A percentile compares a stretch with the other conserved stretches of the same genome.
Conservation (phyloP, 345 rosid genomes). For the Nasturtium officinale region DNA sequence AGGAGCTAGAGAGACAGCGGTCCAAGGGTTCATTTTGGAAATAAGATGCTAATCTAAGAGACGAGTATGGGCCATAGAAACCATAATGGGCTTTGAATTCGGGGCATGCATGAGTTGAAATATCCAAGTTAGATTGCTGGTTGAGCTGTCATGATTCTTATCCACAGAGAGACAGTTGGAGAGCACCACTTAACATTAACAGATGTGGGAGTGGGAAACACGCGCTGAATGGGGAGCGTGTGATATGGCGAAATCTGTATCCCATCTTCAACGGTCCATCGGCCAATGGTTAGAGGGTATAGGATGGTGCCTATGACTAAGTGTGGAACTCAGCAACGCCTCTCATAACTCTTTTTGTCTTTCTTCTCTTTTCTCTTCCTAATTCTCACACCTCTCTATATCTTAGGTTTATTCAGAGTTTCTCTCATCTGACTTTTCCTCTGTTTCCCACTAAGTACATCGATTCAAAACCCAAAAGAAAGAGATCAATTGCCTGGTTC, state of each 20-base stretch:
- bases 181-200: background rate
- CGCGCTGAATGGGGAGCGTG: slow-evolving; percentile 11
- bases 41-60: background rate
- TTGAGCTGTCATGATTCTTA: slow-evolving; percentile 13
- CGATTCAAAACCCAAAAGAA: background rate
- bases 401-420: background rate
- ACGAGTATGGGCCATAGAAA: background rate
- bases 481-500: background rate
- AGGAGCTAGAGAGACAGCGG: background rate
- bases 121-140: background rate
- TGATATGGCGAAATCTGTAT: slow-evolving; percentile 25
- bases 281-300: slow-evolving; percentile 33
- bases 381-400: slow-evolving; percentile 27
- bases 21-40: background rate
- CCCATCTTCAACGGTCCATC: slow-evolving; percentile 28
- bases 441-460: slow-evolving; percentile 25
- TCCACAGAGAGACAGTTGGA: slow-evolving; percentile 1
- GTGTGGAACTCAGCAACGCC: background rate
- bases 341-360: background rate
- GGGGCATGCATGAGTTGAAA: background rate
- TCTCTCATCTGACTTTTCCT: slow-evolving; percentile 18
- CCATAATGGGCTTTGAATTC: background rate
- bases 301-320: slow-evolving; percentile 20
- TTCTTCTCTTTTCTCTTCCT: background rate
- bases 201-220: slow-evolving; percentile 9